phyloP scores from a whole-genome alignment of 2,329 filamentous ascomycete species.

The Venturia oleaginea region DNA sequence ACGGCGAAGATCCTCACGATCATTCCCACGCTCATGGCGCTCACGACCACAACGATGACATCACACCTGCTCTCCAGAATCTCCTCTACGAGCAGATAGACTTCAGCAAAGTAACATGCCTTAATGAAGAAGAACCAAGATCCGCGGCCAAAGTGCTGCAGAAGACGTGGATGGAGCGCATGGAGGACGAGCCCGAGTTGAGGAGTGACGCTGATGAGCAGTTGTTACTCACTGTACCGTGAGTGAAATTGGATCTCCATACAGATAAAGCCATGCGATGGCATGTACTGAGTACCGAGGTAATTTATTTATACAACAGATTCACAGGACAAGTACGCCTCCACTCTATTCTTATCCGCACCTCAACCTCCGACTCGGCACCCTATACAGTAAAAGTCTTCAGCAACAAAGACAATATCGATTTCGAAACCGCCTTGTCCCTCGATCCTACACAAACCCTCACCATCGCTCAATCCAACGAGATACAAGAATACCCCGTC shows the following conservation, averaged over 20 bases:
- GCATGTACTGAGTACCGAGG: background rate
- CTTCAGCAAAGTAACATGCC: constrained; percentile 72
- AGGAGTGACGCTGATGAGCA: constrained; percentile 86
- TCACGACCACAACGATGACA: constrained; percentile 49
- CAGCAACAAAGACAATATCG: constrained; percentile 77
- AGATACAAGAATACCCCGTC: constrained; percentile 80
- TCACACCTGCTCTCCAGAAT: constrained; percentile 81
- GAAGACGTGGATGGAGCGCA: constrained; percentile 83
- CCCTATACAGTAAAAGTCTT: constrained; percentile 81
- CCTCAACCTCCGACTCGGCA: constrained; percentile 59
- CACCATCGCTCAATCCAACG: constrained; percentile 65
- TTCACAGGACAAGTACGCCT: constrained; percentile 93
- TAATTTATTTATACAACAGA: constrained; percentile 35
- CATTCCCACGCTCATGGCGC: constrained; percentile 38
- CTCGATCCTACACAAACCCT: constrained; percentile 64
- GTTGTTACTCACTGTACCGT: constrained; percentile 87
- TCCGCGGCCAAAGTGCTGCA: constrained; percentile 67
- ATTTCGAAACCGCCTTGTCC: constrained; percentile 69
- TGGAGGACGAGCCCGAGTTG: constrained; percentile 64
- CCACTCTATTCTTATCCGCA: constrained; percentile 78
- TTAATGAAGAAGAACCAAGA: constrained; percentile 67
- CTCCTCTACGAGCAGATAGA: constrained; percentile 88
- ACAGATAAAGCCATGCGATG: background rate
- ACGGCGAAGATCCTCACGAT: constrained; percentile 17
- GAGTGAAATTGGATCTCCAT: constrained; percentile 29